phyloP scores from a whole-genome alignment of 345 rosid genomes.

The Bruguiera sexangula region DNA sequence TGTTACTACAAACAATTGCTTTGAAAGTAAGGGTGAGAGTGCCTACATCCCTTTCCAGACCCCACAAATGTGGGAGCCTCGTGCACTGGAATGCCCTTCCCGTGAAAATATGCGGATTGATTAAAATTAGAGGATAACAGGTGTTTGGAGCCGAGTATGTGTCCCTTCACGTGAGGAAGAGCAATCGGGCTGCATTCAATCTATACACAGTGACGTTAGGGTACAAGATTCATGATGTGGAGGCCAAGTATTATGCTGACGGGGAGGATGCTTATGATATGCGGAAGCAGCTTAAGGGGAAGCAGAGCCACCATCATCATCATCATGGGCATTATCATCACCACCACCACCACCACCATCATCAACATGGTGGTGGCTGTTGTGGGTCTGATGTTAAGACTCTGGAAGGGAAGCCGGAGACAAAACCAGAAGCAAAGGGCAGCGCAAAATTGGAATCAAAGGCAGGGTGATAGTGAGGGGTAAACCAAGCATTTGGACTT shows the following conservation, averaged over 20 bases:
- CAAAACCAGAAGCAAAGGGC: slow-evolving; percentile 28
- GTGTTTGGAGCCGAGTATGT: slow-evolving; percentile 93
- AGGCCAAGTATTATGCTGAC: slow-evolving; percentile 95
- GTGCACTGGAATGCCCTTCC: no score
- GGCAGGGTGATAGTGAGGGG: no score
- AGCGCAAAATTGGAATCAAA: no score
- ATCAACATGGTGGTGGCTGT: slow-evolving; percentile 81
- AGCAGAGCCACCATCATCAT: slow-evolving; percentile 60
- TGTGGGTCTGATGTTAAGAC: slow-evolving; percentile 46
- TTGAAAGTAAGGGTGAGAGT: no score
- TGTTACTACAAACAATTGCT: no score
- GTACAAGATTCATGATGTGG: slow-evolving; percentile 85
- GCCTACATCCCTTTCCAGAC: no score
- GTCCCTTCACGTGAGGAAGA: slow-evolving; percentile 88
- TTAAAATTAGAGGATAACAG: slow-evolving; percentile 26
- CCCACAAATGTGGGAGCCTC: no score
- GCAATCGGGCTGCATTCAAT: slow-evolving; percentile 93
- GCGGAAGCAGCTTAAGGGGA: slow-evolving; percentile 89
- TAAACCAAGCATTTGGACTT: no score
- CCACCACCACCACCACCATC: slow-evolving; percentile 16
- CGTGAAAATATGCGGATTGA: no score
- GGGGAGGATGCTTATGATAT: slow-evolving; percentile 99
- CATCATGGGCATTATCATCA: slow-evolving; percentile 45
- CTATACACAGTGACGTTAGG: slow-evolving; percentile 81
- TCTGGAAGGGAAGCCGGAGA: slow-evolving; percentile 39